Conservation (phyloP, 345 rosid species). For the Pseudoturritis turrita region DNA sequence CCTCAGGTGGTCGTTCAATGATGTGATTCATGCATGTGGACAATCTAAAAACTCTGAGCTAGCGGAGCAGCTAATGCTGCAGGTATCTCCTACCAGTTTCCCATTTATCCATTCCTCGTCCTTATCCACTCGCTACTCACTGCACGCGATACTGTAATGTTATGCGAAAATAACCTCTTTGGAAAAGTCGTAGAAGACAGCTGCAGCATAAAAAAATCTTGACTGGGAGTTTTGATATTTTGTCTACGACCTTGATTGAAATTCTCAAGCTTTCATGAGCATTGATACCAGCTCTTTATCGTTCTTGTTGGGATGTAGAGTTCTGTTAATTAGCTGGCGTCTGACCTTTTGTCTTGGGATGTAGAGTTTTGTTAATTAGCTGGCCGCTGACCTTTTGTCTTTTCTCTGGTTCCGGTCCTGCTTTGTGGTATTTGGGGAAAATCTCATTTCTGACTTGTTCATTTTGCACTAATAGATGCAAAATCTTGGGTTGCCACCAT, state of each 20-base stretch:
- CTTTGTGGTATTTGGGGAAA: conserved; percentile 6
- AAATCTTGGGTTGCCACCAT: conserved; percentile 65
- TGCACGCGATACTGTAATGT: neutral
- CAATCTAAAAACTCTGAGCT: conserved; percentile 44
- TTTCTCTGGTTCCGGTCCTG: neutral
- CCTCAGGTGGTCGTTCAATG: conserved; percentile 54
- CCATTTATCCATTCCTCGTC: neutral
- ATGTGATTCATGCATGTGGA: conserved; percentile 65
- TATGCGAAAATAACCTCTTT: neutral
- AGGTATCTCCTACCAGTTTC: conserved; percentile 39
- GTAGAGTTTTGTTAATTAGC: neutral
- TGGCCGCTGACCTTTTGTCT: no score
- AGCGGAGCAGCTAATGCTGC: conserved; percentile 68
- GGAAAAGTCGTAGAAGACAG: neutral
- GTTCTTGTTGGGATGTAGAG: neutral
- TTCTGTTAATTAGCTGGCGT: neutral
- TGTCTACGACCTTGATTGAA: neutral
- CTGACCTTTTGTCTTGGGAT: neutral
- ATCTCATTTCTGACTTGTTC: neutral
- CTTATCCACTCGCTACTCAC: neutral
- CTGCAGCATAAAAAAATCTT: neutral
- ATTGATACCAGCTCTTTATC: conserved; percentile 1
- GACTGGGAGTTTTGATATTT: neutral
- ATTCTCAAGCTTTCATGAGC: neutral
- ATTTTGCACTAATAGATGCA: conserved; percentile 54